A percentile compares a stretch with the other conserved stretches of the same genome.
Evolutionary conservation across 2,329 filamentous ascomycete species (phyloP).

Genomic region (Aspergillus flavus): DNA sequence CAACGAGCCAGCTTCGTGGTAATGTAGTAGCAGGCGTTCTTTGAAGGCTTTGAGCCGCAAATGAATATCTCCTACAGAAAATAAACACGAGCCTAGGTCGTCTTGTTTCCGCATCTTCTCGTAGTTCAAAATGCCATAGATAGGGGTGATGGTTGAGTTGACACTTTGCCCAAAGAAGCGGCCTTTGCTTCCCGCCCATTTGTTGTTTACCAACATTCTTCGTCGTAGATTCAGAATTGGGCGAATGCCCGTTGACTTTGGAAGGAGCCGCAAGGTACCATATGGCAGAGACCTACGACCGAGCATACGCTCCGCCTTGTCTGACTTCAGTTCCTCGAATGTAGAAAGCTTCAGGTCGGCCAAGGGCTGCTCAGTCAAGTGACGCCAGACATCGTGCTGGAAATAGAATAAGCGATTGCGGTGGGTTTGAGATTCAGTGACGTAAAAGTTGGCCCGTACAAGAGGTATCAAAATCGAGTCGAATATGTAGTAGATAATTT

Average conservation of each 20-base stretch:
- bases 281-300: conserved; percentile 69
- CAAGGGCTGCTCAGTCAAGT: conserved; percentile 73
- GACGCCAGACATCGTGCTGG: conserved; percentile 87
- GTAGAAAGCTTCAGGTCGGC: conserved; percentile 67
- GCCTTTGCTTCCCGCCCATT: conserved; percentile 55
- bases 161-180: conserved; percentile 62
- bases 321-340: conserved; percentile 73
- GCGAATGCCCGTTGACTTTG: conserved; percentile 74
- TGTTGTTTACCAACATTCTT: conserved; percentile 54
- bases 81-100: conserved; percentile 75
- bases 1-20: conserved; percentile 13
- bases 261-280: conserved; percentile 77
- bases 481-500: conserved; percentile 90
- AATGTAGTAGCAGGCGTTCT: conserved; percentile 19
- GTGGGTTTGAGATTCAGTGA: conserved; percentile 84
- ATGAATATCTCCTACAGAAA: conserved; percentile 81
- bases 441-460: conserved; percentile 85
- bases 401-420: conserved; percentile 88
- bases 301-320: conserved; percentile 61
- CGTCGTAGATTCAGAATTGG: conserved; percentile 86
- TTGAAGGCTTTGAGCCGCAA: conserved; percentile 72
- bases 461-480: conserved; percentile 90
- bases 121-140: conserved; percentile 74
- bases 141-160: conserved; percentile 70
- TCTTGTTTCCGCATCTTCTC: conserved; percentile 66